Percentiles rank a stretch among this genome's conserved stretches.
Evolutionary conservation across 2,329 filamentous ascomycete genomes (phyloP).

Genomic region (Tympanopsis confertula): DNA sequence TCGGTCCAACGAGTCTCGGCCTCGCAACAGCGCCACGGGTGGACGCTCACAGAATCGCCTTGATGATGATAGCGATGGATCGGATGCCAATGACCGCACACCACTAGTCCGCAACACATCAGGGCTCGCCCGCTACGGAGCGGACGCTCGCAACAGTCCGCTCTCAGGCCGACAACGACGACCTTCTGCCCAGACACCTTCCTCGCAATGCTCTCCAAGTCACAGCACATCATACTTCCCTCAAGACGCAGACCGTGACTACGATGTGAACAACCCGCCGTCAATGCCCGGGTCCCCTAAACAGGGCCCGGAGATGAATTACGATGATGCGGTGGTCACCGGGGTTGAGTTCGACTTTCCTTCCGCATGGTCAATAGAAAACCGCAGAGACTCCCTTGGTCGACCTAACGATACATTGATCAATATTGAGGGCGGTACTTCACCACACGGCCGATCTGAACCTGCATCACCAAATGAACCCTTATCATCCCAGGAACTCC

Average conservation of each 20-base stretch:
- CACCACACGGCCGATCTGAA: not conserved
- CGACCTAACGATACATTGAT: conserved; percentile 1
- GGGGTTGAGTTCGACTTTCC: conserved; percentile 44
- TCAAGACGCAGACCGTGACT: conserved; percentile 26
- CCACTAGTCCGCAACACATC: not conserved
- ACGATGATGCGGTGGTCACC: conserved; percentile 58
- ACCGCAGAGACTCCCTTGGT: conserved; percentile 14
- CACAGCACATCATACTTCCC: conserved; percentile 19
- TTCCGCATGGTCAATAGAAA: conserved; percentile 14
- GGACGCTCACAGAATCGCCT: too few relatives aligned
- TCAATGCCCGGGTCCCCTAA: conserved; percentile 53
- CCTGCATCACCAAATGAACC: not conserved
- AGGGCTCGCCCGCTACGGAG: not conserved
- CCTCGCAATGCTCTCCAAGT: not conserved
- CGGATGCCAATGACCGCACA: not conserved
- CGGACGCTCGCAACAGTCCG: not conserved
- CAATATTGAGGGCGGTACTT: not conserved
- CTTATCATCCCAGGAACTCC: not conserved
- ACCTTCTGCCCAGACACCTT: not conserved
- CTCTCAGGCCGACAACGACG: not conserved
- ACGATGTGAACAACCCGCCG: conserved; percentile 59
- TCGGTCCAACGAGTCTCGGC: not conserved
- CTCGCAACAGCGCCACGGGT: too few relatives aligned
- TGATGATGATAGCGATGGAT: not conserved
- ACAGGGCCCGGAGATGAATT: conserved; percentile 42